Percentiles rank a stretch among this genome's conserved stretches.
phyloP scores from a whole-genome alignment of 2,329 filamentous ascomycete species.

The Nemania abortiva region DNA sequence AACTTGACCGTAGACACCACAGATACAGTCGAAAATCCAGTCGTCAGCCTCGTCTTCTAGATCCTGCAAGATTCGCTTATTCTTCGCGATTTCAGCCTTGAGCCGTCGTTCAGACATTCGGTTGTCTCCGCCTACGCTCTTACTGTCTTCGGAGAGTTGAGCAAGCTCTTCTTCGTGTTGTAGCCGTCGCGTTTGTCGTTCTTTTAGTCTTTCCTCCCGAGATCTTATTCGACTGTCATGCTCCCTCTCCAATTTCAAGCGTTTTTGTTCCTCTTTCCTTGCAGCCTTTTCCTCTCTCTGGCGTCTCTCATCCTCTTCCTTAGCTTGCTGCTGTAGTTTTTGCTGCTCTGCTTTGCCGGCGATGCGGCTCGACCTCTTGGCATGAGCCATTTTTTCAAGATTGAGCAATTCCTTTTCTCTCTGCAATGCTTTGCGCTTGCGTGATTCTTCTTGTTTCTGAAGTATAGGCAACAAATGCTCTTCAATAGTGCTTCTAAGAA shows the following conservation, averaged over 20 bases:
- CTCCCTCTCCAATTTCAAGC: constrained; percentile 73
- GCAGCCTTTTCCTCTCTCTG: constrained; percentile 73
- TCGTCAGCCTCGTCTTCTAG: constrained; percentile 78
- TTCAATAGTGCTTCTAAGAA: constrained; percentile 76
- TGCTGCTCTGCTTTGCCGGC: constrained; percentile 85
- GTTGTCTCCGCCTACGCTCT: constrained; percentile 66
- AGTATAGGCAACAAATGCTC: constrained; percentile 87
- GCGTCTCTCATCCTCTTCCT: constrained; percentile 76
- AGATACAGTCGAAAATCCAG: constrained; percentile 96
- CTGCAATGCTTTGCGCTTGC: constrained; percentile 75
- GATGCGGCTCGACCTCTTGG: constrained; percentile 92
- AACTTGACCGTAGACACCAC: constrained; percentile 89
- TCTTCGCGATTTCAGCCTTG: constrained; percentile 84
- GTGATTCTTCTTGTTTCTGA: constrained; percentile 80
- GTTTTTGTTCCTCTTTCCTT: constrained; percentile 74
- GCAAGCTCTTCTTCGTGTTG: constrained; percentile 86
- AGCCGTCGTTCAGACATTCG: constrained; percentile 83
- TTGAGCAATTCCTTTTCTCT: constrained; percentile 83
- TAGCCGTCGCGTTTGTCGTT: constrained; percentile 86
- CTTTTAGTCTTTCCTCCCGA: constrained; percentile 85
- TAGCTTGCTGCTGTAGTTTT: constrained; percentile 76
- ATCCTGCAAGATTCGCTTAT: constrained; percentile 79
- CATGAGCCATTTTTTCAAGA: constrained; percentile 88
- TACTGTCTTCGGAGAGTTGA: constrained; percentile 81
- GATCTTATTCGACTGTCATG: constrained; percentile 84